Evolutionary conservation across 768 basidiomycete genomes (phyloP).

Genomic region (Podaxis sp.): DNA sequence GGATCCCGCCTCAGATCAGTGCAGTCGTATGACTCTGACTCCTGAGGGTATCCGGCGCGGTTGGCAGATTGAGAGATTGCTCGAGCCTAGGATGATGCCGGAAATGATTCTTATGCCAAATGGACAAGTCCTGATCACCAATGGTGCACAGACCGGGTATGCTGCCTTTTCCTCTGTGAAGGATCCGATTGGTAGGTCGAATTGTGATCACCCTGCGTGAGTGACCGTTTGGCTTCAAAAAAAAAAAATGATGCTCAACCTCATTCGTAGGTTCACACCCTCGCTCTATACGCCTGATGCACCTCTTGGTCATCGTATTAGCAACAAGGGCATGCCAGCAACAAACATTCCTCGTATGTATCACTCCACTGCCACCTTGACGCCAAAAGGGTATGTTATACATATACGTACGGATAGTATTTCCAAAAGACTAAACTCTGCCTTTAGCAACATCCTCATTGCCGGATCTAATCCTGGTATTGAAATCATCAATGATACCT

Average conservation of each 20-base stretch:
- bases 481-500: constrained; percentile 25
- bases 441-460: constrained; percentile 27
- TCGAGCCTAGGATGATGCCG: constrained; percentile 38
- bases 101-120: constrained; percentile 43
- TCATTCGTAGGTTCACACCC: constrained; percentile 33
- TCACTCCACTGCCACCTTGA: constrained; percentile 59
- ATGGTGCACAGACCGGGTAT: constrained; percentile 43
- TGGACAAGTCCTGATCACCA: constrained; percentile 42
- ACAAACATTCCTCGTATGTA: constrained; percentile 54
- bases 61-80: constrained; percentile 47
- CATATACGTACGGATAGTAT: background rate
- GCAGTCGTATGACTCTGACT: constrained; percentile 40
- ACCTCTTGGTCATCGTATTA: constrained; percentile 43
- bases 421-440: background rate
- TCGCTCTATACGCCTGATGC: constrained; percentile 48
- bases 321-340: constrained; percentile 43
- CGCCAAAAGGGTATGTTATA: constrained; percentile 47
- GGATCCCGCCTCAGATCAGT: constrained; percentile 42
- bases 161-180: constrained; percentile 36
- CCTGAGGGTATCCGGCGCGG: constrained; percentile 40
- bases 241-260: background rate
- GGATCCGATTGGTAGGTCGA: constrained; percentile 27
- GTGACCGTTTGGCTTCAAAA: background rate
- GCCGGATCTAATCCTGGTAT: constrained; percentile 50
- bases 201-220: constrained; percentile 33